A percentile compares a stretch with the other conserved stretches of the same genome.
Evolutionary conservation across 495 filamentous ascomycete genomes (phyloP).

Genomic region (Penicillium arizonense): DNA sequence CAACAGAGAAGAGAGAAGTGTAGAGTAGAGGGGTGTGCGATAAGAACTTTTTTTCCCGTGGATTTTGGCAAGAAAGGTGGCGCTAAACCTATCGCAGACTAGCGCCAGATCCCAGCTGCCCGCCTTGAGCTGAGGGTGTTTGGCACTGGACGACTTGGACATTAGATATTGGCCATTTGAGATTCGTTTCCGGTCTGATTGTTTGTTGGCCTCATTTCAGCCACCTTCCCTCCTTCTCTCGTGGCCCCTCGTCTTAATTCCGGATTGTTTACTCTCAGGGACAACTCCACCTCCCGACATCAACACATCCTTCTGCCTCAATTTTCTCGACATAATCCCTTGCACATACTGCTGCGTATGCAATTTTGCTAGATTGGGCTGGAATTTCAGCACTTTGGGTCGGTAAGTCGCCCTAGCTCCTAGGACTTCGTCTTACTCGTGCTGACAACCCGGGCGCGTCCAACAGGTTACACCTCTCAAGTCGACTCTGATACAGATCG

Average conservation of each 20-base stretch:
- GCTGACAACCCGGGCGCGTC: constrained; percentile 1
- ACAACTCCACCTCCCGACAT: constrained; percentile 7
- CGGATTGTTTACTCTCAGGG: constrained; percentile 7
- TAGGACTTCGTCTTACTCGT: not conserved
- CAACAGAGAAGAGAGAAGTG: constrained; percentile 8
- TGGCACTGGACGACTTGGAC: not conserved
- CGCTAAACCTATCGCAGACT: constrained; percentile 42
- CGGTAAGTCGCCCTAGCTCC: constrained; percentile 7
- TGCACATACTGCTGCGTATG: constrained; percentile 2
- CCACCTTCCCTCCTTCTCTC: not conserved
- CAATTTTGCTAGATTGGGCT: constrained; percentile 8
- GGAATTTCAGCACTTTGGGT: constrained; percentile 5
- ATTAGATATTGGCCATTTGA: not conserved
- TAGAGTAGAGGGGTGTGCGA: constrained; percentile 15
- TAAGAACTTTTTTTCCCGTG: constrained; percentile 37
- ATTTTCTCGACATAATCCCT: constrained; percentile 1
- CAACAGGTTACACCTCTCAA: constrained; percentile 13
- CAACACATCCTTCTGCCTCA: constrained; percentile 7
- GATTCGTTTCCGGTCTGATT: constrained; percentile 3
- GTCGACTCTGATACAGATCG: not conserved
- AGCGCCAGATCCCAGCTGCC: constrained; percentile 35
- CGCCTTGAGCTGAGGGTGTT: constrained; percentile 25
- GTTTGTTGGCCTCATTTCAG: not conserved
- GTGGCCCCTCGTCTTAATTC: not conserved
- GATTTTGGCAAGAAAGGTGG: constrained; percentile 25